phyloP scores from a whole-genome alignment of 179 eudicot species.

The Sideroxylon spinosum region DNA sequence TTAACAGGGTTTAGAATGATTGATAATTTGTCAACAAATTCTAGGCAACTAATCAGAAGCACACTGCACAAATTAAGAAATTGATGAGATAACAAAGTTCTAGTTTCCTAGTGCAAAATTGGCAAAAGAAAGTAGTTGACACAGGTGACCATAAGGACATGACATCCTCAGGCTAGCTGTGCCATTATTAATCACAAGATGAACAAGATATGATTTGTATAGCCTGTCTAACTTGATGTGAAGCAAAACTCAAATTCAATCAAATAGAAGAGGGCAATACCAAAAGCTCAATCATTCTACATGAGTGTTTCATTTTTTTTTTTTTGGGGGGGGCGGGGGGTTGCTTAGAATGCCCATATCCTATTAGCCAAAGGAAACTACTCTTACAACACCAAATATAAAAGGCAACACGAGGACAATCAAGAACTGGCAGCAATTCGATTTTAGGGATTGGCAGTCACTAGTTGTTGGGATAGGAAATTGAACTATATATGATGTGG shows the following conservation, averaged over 20 bases:
- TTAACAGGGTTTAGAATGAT: neutral
- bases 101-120: neutral
- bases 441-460: neutral
- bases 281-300: neutral
- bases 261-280: neutral
- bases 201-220: neutral
- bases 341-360: neutral
- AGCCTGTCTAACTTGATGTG: neutral
- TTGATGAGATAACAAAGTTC: neutral
- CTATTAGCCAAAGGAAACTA: neutral
- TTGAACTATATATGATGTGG: neutral
- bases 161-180: neutral
- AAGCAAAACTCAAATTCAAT: neutral
- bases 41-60: neutral
- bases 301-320: no score
- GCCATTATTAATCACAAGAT: neutral
- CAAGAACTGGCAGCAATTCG: neutral
- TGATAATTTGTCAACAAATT: neutral
- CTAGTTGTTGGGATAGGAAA: neutral
- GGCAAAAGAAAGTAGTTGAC: neutral
- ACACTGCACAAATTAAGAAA: neutral
- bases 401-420: neutral
- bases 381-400: neutral
- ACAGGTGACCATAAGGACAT: slow-evolving; percentile 1
- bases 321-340: neutral